Percentiles rank a stretch among this genome's conserved stretches.
Evolutionary conservation across 495 filamentous ascomycete genomes (phyloP).

Genomic region (Opeltia flavorubescens): DNA sequence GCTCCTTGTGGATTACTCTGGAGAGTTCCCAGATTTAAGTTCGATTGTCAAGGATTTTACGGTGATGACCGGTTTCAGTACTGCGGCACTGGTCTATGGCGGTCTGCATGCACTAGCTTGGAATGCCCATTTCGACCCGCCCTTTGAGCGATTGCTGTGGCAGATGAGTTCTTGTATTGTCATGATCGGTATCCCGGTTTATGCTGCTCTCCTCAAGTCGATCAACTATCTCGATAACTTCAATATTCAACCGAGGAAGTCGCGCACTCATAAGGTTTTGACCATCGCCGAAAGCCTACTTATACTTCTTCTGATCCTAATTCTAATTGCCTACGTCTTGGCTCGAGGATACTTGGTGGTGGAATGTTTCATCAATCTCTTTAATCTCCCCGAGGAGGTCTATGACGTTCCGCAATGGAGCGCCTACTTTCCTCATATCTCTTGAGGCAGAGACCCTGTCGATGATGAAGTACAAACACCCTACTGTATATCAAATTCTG

Average conservation of each 20-base stretch:
- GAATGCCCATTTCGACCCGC: slow-evolving; percentile 18
- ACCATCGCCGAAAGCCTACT: too few relatives aligned
- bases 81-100: slow-evolving; percentile 12
- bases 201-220: background rate
- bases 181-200: slow-evolving; percentile 1
- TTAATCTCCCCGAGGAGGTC: slow-evolving; percentile 2
- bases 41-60: background rate
- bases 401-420: slow-evolving; percentile 5
- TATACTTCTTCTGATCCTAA: background rate
- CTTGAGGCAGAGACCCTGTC: too few relatives aligned
- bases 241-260: too few relatives aligned
- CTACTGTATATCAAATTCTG: too few relatives aligned
- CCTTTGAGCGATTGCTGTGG: slow-evolving; percentile 19
- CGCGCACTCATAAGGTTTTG: too few relatives aligned
- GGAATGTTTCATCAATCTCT: slow-evolving; percentile 11
- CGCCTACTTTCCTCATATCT: slow-evolving; percentile 9
- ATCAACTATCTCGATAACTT: background rate
- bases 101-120: slow-evolving; percentile 20
- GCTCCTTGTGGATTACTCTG: too few relatives aligned
- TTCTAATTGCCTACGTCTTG: slow-evolving; percentile 3
- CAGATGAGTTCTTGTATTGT: slow-evolving; percentile 12
- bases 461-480: too few relatives aligned
- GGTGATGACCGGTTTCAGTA: slow-evolving; percentile 4
- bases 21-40: background rate
- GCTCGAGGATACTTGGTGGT: slow-evolving; percentile 8